These are phyloP conservation scores for Warburgia ugandensis DNA, from an alignment of 164 flowering plant species.

Conservation along the genomic window DNA sequence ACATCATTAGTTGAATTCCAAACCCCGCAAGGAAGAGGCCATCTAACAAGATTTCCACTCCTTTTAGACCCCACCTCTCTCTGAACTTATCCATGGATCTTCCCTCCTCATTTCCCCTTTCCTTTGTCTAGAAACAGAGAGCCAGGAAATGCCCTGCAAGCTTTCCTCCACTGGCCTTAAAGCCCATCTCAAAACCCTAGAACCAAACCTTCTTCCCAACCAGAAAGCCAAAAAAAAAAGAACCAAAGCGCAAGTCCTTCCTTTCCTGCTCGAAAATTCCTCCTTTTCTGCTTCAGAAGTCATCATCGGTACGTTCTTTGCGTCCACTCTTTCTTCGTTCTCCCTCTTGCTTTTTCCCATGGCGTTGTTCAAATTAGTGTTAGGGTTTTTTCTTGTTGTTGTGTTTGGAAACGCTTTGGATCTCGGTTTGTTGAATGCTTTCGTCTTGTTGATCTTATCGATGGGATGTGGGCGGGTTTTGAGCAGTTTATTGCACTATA, in stretches of 20 bases:
- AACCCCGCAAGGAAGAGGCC: no score
- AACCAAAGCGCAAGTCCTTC: background rate
- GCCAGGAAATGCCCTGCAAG: no score
- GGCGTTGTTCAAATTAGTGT: constrained; percentile 11
- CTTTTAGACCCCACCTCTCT: no score
- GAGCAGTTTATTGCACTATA: constrained; percentile 45
- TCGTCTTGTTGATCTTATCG: constrained; percentile 15
- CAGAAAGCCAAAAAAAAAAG: background rate
- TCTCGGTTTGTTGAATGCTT: constrained; percentile 18
- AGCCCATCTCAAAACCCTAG: no score
- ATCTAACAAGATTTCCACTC: no score
- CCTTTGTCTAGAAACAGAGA: no score
- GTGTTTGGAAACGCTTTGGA: constrained; percentile 10
- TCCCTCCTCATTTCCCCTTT: no score
- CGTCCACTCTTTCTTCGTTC: constrained; percentile 4
- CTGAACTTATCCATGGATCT: no score
- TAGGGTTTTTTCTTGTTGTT: constrained; percentile 11
- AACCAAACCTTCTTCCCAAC: no score
- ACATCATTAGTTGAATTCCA: no score
- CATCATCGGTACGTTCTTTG: constrained; percentile 21
- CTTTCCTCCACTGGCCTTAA: no score
- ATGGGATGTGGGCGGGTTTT: constrained; percentile 28
- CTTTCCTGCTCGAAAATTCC: background rate
- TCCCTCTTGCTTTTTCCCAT: background rate
- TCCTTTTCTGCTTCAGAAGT: background rate